Base-by-base conservation (phyloP, 1,284 basidiomycete species). In the Coriolopsis trogii region DNA sequence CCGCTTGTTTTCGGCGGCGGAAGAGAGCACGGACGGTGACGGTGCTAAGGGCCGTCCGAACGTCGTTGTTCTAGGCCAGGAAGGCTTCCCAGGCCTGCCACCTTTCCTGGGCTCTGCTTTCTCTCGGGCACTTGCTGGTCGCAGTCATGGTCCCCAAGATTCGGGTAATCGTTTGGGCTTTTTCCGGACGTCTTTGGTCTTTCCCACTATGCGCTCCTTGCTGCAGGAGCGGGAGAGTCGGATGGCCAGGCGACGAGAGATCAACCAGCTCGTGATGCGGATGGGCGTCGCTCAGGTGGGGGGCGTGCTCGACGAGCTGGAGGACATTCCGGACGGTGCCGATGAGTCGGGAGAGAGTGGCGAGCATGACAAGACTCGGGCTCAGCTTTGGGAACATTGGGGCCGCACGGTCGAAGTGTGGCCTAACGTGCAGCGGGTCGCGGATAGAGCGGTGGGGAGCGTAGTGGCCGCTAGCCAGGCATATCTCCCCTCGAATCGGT, bases 271-370 rank as follows among this genome's bases (percentile, higher is more conserved):
- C 37, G 85, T 83, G 0, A 85, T 91, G 76, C 79, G 87, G 21
- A 89, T 91, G 80, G 92, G 83, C 7, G 75, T 93, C 21, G 84
- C 86, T 25, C 78, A 81, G 2, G 77, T 91, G 10, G 92, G 91
- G 9, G 91, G 89, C 2, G 63, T 71, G 1, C 67, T 94, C n/a
- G 78, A 75, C 39, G 75, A 68, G 46, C 67, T 67, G 49, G 63
- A 70, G 23, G 63, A 64, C 18, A 61, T 63, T 12, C 60, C 60
- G 41, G 52, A 58, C 37, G 36, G 41, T 30, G 40, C 51, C 43
- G 45, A 51, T n/a, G 40, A 33, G 33, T 44, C 46, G 4, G 43
- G 43, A 33, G 53, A 54, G 41, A 59, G 60, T 21, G 63, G 61
- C 3, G 60, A 56, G 48, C 59, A 50, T 26, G 59, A 60, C 31